Percentiles rank a stretch among this genome's conserved stretches.
Conservation (phyloP, 768 basidiomycete genomes). For the Hygrophorus pudorinus region DNA sequence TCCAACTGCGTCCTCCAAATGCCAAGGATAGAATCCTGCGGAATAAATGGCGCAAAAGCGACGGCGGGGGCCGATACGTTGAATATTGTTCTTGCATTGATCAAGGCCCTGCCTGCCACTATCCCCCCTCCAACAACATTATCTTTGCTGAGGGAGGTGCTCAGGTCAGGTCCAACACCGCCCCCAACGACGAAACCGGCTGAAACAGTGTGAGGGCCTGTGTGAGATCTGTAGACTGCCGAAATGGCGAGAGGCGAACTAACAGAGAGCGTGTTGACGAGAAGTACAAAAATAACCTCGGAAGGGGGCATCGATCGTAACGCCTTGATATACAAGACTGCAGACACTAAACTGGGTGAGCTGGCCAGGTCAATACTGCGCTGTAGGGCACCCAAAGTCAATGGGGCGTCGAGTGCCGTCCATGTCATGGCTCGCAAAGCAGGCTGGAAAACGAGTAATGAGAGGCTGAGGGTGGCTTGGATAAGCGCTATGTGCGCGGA, state of each 20-base stretch:
- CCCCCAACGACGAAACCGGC: not conserved
- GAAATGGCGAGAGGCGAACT: not conserved
- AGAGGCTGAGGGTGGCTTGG: not conserved
- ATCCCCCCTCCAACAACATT: not conserved
- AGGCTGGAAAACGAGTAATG: not conserved
- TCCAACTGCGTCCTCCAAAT: not conserved
- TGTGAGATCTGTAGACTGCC: not conserved
- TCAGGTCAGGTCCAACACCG: conserved; percentile 1
- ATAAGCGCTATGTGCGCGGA: not conserved
- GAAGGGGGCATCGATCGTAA: not conserved
- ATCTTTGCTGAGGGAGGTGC: not conserved
- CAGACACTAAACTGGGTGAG: not conserved
- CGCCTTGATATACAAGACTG: not conserved
- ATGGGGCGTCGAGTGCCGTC: not conserved
- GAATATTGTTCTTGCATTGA: not conserved
- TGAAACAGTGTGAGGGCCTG: not conserved
- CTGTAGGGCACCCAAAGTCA: conserved; percentile 1
- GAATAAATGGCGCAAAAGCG: not conserved
- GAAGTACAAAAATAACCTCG: not conserved
- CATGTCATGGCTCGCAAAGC: conserved; percentile 1
- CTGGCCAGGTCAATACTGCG: not conserved
- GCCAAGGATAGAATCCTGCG: not conserved
- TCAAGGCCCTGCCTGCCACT: not conserved
- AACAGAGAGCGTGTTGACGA: not conserved
- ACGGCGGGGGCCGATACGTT: not conserved